Evolutionary conservation across 1,284 basidiomycete genomes (phyloP).

Genomic region (Cystobasidium slooffiae): DNA sequence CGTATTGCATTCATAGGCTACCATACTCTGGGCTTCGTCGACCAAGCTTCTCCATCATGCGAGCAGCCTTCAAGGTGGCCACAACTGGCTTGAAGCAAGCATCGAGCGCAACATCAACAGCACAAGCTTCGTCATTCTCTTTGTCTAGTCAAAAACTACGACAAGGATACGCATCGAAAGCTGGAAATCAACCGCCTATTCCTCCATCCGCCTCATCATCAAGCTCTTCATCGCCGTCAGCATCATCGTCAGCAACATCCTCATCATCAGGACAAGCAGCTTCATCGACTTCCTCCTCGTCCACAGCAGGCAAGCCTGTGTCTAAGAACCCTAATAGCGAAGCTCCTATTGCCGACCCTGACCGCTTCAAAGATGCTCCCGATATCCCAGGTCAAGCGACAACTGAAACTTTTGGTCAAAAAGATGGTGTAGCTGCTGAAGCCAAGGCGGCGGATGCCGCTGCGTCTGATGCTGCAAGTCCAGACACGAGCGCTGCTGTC

Average conservation of each 20-base stretch:
- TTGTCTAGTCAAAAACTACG: background rate
- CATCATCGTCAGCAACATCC: background rate
- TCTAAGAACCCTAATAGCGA: conserved; percentile 19
- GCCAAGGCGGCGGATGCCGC: background rate
- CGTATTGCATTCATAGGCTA: background rate
- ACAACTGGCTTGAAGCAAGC: conserved; percentile 17
- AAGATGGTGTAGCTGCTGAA: background rate
- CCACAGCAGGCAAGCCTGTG: conserved; percentile 10
- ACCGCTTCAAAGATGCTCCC: conserved; percentile 19
- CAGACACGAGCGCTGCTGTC: background rate
- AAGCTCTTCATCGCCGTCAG: conserved; percentile 7
- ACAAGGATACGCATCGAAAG: conserved; percentile 18
- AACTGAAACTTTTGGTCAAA: conserved; percentile 9
- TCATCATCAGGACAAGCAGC: conserved; percentile 8
- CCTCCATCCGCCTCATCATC: conserved; percentile 9
- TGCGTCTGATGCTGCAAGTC: background rate
- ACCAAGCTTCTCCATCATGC: conserved; percentile 1
- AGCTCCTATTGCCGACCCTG: conserved; percentile 18
- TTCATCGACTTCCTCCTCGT: background rate
- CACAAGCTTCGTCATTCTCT: conserved; percentile 1
- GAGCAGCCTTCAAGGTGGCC: conserved; percentile 25
- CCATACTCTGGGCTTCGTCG: background rate
- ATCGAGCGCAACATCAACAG: conserved; percentile 12
- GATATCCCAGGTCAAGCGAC: background rate
- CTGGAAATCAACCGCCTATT: background rate